Conservation (phyloP, 1,284 basidiomycete genomes). For the Naganishia albida region DNA sequence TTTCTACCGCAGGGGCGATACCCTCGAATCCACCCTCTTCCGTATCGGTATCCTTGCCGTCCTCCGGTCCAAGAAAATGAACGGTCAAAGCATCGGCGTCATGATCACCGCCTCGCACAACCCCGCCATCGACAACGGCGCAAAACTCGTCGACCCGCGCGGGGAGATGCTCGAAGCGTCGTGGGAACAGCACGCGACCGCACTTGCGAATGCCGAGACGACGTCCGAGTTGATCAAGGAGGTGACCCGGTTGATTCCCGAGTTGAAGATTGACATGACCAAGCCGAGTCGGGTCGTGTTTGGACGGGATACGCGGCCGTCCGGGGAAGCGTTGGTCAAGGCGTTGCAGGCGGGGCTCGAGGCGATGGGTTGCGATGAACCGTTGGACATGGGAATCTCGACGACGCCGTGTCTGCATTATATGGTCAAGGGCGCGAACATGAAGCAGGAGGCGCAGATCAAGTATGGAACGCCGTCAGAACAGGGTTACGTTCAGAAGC, state of each 20-base stretch:
- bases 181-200: conserved; percentile 90
- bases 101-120: conserved; percentile 99
- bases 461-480: conserved; percentile 80
- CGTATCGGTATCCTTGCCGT: conserved; percentile 88
- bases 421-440: conserved; percentile 87
- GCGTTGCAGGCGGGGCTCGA: conserved; percentile 82
- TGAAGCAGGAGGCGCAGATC: conserved; percentile 64
- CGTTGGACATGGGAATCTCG: conserved; percentile 66
- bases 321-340: conserved; percentile 75
- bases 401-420: conserved; percentile 97
- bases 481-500: conserved; percentile 84
- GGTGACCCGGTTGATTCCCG: conserved; percentile 66
- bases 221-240: conserved; percentile 70
- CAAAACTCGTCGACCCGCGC: conserved; percentile 94
- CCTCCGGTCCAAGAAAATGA: conserved; percentile 83
- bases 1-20: conserved; percentile 17
- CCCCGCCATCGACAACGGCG: conserved; percentile 97
- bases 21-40: conserved; percentile 89
- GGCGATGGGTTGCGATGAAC: conserved; percentile 59
- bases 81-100: conserved; percentile 89
- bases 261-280: conserved; percentile 73
- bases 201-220: conserved; percentile 79
- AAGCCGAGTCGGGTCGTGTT: conserved; percentile 82
- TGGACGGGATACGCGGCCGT: conserved; percentile 89
- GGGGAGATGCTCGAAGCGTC: conserved; percentile 99